Evolutionary conservation across 352 stramenopile genomes (phyloP), one percentile per base, ranked within the genome.

Genomic region (Pilasporangium apinafurcum): DNA sequence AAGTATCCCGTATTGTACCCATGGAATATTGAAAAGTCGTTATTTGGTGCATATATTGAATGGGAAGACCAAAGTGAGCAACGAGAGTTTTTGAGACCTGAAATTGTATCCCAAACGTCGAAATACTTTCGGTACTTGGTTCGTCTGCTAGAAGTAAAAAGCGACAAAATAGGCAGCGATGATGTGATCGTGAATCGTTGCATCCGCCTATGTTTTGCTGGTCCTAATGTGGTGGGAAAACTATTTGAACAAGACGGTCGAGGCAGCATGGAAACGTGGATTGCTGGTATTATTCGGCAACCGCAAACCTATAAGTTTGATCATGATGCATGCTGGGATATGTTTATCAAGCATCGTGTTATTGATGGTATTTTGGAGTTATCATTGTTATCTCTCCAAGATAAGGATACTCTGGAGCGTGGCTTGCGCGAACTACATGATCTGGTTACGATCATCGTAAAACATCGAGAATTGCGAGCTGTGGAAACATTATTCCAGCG

Each of bases 11-110:
- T 76, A 3, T 25, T 94, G 29, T 71, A 79, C 28, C 79, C 80
- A 10, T 92, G 80, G 76, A 94, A 94, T 43, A 65, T 94, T 1
- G 78, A 94, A 36, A 62, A 70, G 13, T 79, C 66, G 32, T 57
- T 94, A 4, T 92, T 92, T 57, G 83, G 83, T 13, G 58, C 44
- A 4, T 50, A 67, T 14, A 53, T 86, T 3, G 43, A 65, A 8
- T 79, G 62, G 51, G 52, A 59, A 31, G 53, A 68, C 18, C 54
- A 80, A 33, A 60, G 65, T 17, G 24, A 28, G 29, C 44, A 50
- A 28, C 41, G 45, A 8, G 48, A 71, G 24, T 38, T 71, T 18
- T 53, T 70, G 2, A 58, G 64, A 41, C 52, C 62, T 14, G 62
- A 66, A 13, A 63, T 63, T n/a, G 39, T 78, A 4, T 39, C 48